phyloP scores from a whole-genome alignment of 768 basidiomycete genomes.

The Saitozyma sp. region DNA sequence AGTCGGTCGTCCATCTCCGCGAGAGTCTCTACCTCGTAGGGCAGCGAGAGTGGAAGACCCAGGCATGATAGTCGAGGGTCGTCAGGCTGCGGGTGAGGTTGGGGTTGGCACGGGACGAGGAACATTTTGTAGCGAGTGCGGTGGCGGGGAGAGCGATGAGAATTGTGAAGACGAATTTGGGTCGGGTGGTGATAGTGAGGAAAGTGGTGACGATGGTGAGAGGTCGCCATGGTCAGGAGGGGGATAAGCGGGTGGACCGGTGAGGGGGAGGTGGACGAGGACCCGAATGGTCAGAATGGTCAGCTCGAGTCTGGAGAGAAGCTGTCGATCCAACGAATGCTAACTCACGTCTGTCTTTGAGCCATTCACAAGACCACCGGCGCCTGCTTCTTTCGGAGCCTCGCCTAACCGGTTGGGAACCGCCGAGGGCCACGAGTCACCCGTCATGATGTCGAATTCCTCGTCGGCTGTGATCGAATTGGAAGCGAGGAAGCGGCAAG shows the following conservation, averaged over 20 bases:
- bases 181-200: not conserved
- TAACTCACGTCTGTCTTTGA: slow-evolving; percentile 2
- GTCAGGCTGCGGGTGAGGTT: slow-evolving; percentile 27
- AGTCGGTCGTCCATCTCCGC: slow-evolving; percentile 74
- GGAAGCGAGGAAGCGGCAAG: not conserved
- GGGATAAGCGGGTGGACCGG: slow-evolving; percentile 5
- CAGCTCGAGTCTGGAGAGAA: not conserved
- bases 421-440: slow-evolving; percentile 35
- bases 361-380: not conserved
- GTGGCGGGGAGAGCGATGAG: slow-evolving; percentile 1
- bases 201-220: not conserved
- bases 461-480: slow-evolving; percentile 18
- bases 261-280: slow-evolving; percentile 15
- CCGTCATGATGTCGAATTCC: slow-evolving; percentile 29
- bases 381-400: slow-evolving; percentile 3
- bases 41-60: slow-evolving; percentile 56
- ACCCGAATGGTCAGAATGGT: slow-evolving; percentile 12
- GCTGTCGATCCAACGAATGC: not conserved
- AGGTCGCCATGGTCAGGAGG: slow-evolving; percentile 3
- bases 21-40: slow-evolving; percentile 74
- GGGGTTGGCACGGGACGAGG: slow-evolving; percentile 16
- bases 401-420: slow-evolving; percentile 36
- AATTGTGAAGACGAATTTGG: too few relatives aligned
- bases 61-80: slow-evolving; percentile 43
- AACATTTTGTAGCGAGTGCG: slow-evolving; percentile 9